Evolutionary conservation across 495 filamentous ascomycete genomes (phyloP), one percentile per base, ranked within the genome.

Genomic region (Penicillium cinerascens): DNA sequence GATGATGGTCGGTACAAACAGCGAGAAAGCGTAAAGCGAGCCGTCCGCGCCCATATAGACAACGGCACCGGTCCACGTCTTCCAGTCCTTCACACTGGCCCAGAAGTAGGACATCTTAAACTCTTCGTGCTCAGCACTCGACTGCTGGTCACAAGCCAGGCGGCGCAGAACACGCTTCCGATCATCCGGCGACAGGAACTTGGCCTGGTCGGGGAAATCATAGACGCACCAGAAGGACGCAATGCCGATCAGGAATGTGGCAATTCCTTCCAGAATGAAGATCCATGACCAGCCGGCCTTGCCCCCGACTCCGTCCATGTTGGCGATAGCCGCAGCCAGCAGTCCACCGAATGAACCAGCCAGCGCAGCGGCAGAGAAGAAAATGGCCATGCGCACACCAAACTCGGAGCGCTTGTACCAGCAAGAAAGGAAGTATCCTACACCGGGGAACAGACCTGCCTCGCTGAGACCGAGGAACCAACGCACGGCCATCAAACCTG

Each of bases 1-100:
- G 61, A 97, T 87, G 64, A 96, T 96, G 26, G 84, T 86, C 1
- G 92, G 92, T 0, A 96, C 78, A 68, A 97, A 96, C 4, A 97
- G 80, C 6, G 87, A 89, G 67, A 96, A 96, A 17, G 87, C 89
- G 66, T 97, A 97, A 4, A 97, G 80, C 13, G 89, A 77, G 11
- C 76, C 76, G 56, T 80, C 79, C 11, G 69, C 68, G 7, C 89
- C 88, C 87, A 91, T 91, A 58, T 91, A 93, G 39, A 92, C 87
- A 18, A 84, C 65, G 65, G 87, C 87, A 4, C 83, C 87, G 0
- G 81, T 61, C 74, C 82, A 96, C 55, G 88, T 96, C 73, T 96
- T 96, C 86, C 88, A 95, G 61, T 96, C 92, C 54, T 78, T 83
- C 13, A 95, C 55, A 36, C 85, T 82, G 2, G 78, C 78, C 81